Percentiles rank a stretch among this genome's conserved stretches.
Evolutionary conservation across 1,139 yeast species (phyloP).

Genomic region (Blastobotrys ciferrii): DNA sequence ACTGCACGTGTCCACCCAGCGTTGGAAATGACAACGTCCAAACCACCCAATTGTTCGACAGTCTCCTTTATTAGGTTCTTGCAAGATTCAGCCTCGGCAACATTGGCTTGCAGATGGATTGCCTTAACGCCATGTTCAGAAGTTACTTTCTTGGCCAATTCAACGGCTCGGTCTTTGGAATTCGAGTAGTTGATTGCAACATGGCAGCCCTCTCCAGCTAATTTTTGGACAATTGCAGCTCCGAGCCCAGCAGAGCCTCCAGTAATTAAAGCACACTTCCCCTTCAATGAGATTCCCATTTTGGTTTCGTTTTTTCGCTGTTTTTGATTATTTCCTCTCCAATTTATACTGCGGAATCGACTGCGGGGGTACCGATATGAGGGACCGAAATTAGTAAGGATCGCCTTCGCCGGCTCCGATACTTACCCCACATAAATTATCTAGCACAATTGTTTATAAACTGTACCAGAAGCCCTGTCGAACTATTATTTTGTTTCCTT

Average conservation of each 20-base stretch:
- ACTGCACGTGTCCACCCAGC: slow-evolving; percentile 33
- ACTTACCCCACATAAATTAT: not conserved
- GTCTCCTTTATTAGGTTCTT: slow-evolving; percentile 26
- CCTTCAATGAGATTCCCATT: slow-evolving; percentile 22
- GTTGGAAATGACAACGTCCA: slow-evolving; percentile 35
- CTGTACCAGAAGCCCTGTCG: no score
- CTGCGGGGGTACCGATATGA: not conserved
- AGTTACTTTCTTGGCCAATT: slow-evolving; percentile 27
- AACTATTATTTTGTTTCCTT: no score
- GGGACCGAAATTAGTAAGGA: not conserved
- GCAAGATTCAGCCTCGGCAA: slow-evolving; percentile 25
- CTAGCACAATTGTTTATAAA: no score
- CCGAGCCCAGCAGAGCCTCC: slow-evolving; percentile 37
- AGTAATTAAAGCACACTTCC: slow-evolving; percentile 32
- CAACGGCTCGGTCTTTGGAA: slow-evolving; percentile 33
- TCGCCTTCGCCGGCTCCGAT: slow-evolving; percentile 1
- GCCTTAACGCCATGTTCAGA: slow-evolving; percentile 23
- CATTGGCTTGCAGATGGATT: slow-evolving; percentile 26
- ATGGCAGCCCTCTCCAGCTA: slow-evolving; percentile 31
- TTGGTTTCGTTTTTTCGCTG: not conserved
- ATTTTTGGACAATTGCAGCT: slow-evolving; percentile 28
- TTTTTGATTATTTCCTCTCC: not conserved
- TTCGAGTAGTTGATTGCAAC: slow-evolving; percentile 37
- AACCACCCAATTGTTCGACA: slow-evolving; percentile 28
- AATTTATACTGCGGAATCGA: not conserved